phyloP scores from a whole-genome alignment of 352 stramenopile genomes.

The Pythium insidiosum region DNA sequence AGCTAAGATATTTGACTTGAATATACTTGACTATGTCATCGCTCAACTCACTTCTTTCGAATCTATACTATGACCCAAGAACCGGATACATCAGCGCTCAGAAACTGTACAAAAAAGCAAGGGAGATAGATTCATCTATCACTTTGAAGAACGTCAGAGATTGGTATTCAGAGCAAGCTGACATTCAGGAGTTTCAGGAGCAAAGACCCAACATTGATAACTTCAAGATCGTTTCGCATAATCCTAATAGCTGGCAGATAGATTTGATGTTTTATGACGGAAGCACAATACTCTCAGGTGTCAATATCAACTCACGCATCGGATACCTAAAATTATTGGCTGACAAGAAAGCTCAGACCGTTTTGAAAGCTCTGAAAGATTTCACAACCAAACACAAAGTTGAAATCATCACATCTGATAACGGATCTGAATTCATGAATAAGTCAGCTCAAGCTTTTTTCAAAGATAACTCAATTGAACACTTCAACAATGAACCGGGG shows the following conservation, averaged over 20 bases:
- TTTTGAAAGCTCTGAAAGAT: constrained; percentile 18
- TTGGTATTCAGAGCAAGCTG: constrained; percentile 8
- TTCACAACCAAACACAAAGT: constrained; percentile 18
- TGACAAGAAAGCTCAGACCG: constrained; percentile 21
- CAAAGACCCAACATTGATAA: constrained; percentile 2
- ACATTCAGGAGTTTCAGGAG: constrained; percentile 18
- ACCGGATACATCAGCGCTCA: constrained; percentile 14
- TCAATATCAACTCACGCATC: constrained; percentile 31
- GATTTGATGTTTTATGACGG: constrained; percentile 18
- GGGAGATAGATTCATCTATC: constrained; percentile 7
- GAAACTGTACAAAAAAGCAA: constrained; percentile 15
- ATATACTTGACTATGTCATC: neutral
- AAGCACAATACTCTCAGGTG: constrained; percentile 15
- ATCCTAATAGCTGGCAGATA: constrained; percentile 22
- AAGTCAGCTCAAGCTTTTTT: constrained; percentile 16
- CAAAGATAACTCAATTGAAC: constrained; percentile 21
- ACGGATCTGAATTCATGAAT: constrained; percentile 30
- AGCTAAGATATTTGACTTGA: too few species aligned
- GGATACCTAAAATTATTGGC: constrained; percentile 27
- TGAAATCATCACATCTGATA: constrained; percentile 25
- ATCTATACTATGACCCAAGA: constrained; percentile 19
- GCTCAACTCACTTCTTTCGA: constrained; percentile 5
- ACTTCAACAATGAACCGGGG: constrained; percentile 29
- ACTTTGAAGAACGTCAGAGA: constrained; percentile 17
- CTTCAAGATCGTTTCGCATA: constrained; percentile 14